Base-by-base conservation (phyloP, 1,284 basidiomycete species). In the Melampsora larici-populina region DNA sequence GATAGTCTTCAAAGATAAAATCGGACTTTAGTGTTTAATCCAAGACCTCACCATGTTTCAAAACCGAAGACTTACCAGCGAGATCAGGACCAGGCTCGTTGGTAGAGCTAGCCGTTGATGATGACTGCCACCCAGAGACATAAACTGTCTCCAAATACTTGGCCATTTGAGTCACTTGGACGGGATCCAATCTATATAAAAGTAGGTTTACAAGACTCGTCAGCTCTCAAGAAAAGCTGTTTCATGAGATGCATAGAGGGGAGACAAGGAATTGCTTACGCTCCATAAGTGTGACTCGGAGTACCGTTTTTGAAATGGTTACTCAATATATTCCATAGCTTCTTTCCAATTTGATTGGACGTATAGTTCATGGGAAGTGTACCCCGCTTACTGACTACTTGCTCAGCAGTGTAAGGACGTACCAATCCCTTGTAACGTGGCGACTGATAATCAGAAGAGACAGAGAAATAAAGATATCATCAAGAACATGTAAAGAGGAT, bases 71-170 rank as follows among this genome's bases (percentile, higher is more conserved):
- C 84, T 82, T 82, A 92, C 92, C 85, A 40, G 95, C 97, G 83
- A 99, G 89, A 87, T 99, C 96, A 55, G 96, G 96, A 63, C 96
- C 96, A 73, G 97, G 95, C 86, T 99, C 97, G 82, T 98, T 95
- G 82, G 89, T 92, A 40, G 90, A 91, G 1, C 94, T 97, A 31
- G 94, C 88, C 79, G 94, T 97, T 64, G 90, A 92, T 49, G 89
- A 88, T 31, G 92, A 93, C 90, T 83, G 93, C 95, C 96, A 99
- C 33, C 96, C 96, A 55, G 93, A 97, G 33, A 99, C 88, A 84
- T 99, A 99, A 67, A 98, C 91, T 29, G 93, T 91, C 83, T 98
- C 93, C 82, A 97, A 93, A 84, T 94, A 89, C 82, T 89, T 88
- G 9, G 94, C 97, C 94, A 98, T 97, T 85, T 99, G 96, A 0